Evolutionary conservation across 108 stramenopile genomes (phyloP).

Genomic region (Nitzschia palea): DNA sequence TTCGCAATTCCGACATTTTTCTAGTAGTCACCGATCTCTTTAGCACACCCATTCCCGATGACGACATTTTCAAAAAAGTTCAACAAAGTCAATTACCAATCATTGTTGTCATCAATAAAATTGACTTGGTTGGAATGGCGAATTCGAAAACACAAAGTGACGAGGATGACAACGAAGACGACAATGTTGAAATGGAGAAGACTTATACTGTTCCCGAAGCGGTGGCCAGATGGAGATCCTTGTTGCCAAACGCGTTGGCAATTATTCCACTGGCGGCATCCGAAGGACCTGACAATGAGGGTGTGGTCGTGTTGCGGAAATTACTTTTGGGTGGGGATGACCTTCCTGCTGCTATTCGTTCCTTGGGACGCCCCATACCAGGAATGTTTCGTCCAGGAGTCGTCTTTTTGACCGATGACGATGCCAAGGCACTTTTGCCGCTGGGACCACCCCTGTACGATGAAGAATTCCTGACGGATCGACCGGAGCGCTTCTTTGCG

Average conservation of each 20-base stretch:
- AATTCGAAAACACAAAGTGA: slow-evolving; percentile 10
- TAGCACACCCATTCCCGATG: slow-evolving; percentile 67
- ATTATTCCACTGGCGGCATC: slow-evolving; percentile 73
- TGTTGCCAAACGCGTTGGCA: slow-evolving; percentile 75
- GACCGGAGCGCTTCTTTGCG: slow-evolving; percentile 85
- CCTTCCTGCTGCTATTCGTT: slow-evolving; percentile 65
- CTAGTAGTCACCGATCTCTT: slow-evolving; percentile 86
- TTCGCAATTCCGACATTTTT: slow-evolving; percentile 72
- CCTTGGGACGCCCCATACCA: slow-evolving; percentile 72
- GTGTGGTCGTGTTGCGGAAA: slow-evolving; percentile 57
- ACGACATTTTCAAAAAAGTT: slow-evolving; percentile 58
- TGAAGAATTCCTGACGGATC: slow-evolving; percentile 75
- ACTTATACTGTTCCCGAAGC: slow-evolving; percentile 62
- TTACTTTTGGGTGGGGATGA: slow-evolving; percentile 64
- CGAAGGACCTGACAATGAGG: slow-evolving; percentile 50
- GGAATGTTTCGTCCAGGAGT: slow-evolving; percentile 68
- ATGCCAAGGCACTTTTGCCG: slow-evolving; percentile 54
- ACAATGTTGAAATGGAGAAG: slow-evolving; percentile 23
- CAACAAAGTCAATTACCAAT: slow-evolving; percentile 47
- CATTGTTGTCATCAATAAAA: slow-evolving; percentile 89
- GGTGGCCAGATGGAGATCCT: slow-evolving; percentile 65
- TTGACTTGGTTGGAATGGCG: slow-evolving; percentile 66
- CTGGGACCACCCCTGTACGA: slow-evolving; percentile 74
- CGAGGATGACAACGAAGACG: slow-evolving; percentile 19
- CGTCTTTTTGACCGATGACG: slow-evolving; percentile 50